Evolutionary conservation across 352 stramenopile species (phyloP).

Genomic region (Phytophthora hibernalis): DNA sequence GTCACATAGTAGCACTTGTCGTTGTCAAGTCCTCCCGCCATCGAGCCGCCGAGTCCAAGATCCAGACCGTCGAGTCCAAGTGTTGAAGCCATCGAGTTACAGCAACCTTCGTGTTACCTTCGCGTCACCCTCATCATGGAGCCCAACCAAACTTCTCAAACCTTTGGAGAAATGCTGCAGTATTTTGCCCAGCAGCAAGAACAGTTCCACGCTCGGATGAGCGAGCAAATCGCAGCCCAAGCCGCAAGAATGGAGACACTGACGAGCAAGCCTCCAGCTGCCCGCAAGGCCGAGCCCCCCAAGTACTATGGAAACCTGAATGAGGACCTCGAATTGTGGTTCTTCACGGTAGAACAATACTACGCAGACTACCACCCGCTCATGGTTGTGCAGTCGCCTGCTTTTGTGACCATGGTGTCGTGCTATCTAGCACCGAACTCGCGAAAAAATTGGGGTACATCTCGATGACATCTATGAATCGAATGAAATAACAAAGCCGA

Average conservation of each 20-base stretch:
- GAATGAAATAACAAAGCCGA: no score
- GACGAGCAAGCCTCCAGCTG: neutral
- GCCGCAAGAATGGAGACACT: neutral
- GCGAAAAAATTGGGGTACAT: no score
- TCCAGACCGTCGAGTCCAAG: neutral
- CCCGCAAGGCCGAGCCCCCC: neutral
- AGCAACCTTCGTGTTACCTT: neutral
- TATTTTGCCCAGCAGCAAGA: neutral
- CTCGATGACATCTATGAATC: no score
- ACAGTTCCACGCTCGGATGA: neutral
- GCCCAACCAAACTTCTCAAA: neutral
- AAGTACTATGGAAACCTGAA: neutral
- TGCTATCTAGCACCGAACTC: neutral
- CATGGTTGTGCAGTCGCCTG: neutral
- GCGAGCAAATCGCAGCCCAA: neutral
- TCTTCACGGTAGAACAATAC: neutral
- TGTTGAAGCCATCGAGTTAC: neutral
- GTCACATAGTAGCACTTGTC: neutral
- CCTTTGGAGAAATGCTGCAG: neutral
- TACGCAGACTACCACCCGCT: no score
- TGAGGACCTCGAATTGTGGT: neutral
- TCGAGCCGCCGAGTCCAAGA: neutral
- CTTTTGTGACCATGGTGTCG: neutral
- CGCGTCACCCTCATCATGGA: neutral
- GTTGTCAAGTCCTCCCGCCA: neutral